Evolutionary conservation across 2,329 filamentous ascomycete genomes (phyloP), one percentile per base, ranked within the genome.

Genomic region (Geosmithia putterillii): DNA sequence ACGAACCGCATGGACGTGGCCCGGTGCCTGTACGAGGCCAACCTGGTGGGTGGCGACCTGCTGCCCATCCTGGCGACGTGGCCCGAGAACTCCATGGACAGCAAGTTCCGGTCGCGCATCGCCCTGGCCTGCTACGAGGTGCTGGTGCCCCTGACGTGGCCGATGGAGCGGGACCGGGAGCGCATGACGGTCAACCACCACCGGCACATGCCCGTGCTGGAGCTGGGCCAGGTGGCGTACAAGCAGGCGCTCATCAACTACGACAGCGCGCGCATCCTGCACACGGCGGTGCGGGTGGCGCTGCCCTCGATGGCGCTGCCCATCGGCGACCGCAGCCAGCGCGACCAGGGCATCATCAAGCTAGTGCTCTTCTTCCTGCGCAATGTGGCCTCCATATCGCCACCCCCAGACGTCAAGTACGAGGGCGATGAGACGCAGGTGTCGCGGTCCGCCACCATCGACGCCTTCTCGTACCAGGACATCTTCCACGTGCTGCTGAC

Each of bases 1-100:
- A 79, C 83, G 50, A 94, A 95, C 58, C 83, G 90, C 51, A 83
- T 94, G 71, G 92, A 98, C 58, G 92, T 98, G 46, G 89, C 90
- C 47, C 76, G 92, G 64, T 95, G 88, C 60, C 71, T 96, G 51
- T 82, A 87, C 56, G 88, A 96, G 61, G 84, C 88, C 38, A 95
- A 95, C 56, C 64, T 98, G n/a, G 77, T 96, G 45, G 83, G 83
- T 56, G 86, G 86, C 42, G 92, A 98, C 61, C 65, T 98, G 44
- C 69, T 96, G 45, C 87, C 90, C 44, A 96, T 98, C 50, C 71
- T 98, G 19, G 81, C 86, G 9, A 68, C 79, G 47, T 95, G 86
- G 86, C 76, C 82, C 43, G 82, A 86, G 49, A 81, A 78, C 48
- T 76, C 74, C 3, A 76, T 75, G 46, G 79, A 85, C 40, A 84